Evolutionary conservation across 208 protist species (phyloP).

Genomic region (Acanthamoeba lugdunensis): DNA sequence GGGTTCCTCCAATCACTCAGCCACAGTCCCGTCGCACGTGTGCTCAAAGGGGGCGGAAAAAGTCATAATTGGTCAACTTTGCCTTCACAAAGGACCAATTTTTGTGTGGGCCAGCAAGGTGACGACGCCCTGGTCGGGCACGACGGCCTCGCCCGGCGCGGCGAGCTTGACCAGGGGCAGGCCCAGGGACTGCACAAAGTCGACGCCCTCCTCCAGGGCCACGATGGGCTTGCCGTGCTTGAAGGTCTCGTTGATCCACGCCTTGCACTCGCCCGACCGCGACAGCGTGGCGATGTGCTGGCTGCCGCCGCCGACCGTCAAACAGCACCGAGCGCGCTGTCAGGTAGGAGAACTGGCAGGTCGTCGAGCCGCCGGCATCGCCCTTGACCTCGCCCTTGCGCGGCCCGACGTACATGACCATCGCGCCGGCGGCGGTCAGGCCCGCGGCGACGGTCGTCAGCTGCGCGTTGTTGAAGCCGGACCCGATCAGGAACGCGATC

Average conservation of each 20-base stretch:
- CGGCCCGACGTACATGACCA: constrained; percentile 40
- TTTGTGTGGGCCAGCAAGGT: no score
- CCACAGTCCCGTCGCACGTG: no score
- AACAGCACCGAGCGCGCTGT: constrained; percentile 47
- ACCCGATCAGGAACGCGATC: constrained; percentile 61
- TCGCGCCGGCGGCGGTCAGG: constrained; percentile 61
- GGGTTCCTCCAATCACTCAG: no score
- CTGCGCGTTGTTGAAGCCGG: constrained; percentile 58
- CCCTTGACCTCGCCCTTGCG: constrained; percentile 62
- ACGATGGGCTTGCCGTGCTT: constrained; percentile 73
- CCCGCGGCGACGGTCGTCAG: constrained; percentile 32
- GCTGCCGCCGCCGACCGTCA: constrained; percentile 54
- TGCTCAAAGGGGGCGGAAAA: no score
- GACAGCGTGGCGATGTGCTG: not conserved
- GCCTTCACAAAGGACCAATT: no score
- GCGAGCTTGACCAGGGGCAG: constrained; percentile 28
- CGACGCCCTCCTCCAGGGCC: constrained; percentile 56
- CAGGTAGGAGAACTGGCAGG: constrained; percentile 63
- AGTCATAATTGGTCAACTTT: no score
- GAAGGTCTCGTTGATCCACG: constrained; percentile 66
- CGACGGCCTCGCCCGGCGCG: constrained; percentile 35
- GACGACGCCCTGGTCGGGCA: constrained; percentile 61
- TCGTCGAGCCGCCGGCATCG: constrained; percentile 37
- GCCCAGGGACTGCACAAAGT: constrained; percentile 7
- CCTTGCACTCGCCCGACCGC: constrained; percentile 7